Conservation (phyloP, 441 rosid species). For the Jatropha podagrica region DNA sequence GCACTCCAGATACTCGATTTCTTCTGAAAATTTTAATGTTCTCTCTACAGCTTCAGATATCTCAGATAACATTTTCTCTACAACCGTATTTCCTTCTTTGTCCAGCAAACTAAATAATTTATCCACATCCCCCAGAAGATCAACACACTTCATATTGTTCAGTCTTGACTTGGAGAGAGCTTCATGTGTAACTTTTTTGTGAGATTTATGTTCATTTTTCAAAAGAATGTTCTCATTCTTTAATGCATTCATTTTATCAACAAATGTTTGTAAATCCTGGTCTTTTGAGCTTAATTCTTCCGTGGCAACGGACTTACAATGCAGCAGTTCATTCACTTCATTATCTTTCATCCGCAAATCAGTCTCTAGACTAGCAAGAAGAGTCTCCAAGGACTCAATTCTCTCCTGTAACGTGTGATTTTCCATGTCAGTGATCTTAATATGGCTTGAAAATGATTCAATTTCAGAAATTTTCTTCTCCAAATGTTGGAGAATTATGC, state of each 20-base stretch:
- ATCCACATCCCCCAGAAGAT: conserved; percentile 37
- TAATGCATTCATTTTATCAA: conserved; percentile 35
- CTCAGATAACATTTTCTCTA: conserved; percentile 47
- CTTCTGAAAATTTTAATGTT: conserved; percentile 46
- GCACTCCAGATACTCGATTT: conserved; percentile 55
- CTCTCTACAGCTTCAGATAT: conserved; percentile 46
- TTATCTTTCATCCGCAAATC: conserved; percentile 51
- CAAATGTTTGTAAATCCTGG: conserved; percentile 43
- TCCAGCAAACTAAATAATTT: conserved; percentile 36
- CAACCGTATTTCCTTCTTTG: conserved; percentile 35
- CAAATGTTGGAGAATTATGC: conserved; percentile 47
- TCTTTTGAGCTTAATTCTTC: conserved; percentile 47
- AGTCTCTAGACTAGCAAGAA: conserved; percentile 46
- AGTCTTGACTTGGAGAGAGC: conserved; percentile 35
- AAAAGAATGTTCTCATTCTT: conserved; percentile 45
- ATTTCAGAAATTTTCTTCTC: conserved; percentile 48
- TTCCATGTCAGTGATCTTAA: conserved; percentile 34
- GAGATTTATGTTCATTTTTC: conserved; percentile 31
- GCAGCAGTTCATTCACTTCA: conserved; percentile 48
- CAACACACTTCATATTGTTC: conserved; percentile 37
- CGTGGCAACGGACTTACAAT: conserved; percentile 42
- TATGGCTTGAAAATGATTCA: conserved; percentile 36
- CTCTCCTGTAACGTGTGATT: conserved; percentile 47
- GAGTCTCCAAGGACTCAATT: conserved; percentile 50
- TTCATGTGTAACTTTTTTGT: conserved; percentile 33